Evolutionary conservation across 2,329 filamentous ascomycete genomes (phyloP).

Genomic region (Berkeleyomyces rouxiae): DNA sequence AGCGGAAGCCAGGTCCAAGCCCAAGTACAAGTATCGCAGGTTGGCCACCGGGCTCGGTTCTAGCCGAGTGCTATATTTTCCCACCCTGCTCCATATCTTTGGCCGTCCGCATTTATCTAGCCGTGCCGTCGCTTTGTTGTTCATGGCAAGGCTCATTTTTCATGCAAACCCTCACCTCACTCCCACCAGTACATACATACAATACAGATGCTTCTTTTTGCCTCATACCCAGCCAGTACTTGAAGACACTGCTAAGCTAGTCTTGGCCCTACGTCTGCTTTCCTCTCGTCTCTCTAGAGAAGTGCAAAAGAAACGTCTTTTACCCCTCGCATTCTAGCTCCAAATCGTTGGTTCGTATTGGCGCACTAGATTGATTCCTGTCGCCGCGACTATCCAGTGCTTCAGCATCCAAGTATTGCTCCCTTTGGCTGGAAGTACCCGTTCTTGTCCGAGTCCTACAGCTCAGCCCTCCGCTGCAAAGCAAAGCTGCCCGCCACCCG

Average conservation of each 20-base stretch:
- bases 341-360: neutral
- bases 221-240: neutral
- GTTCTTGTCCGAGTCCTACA: too few relatives aligned
- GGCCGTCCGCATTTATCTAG: neutral
- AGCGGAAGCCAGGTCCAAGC: too few relatives aligned
- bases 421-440: neutral
- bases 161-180: neutral
- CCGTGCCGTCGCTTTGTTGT: neutral
- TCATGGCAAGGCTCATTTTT: neutral
- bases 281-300: neutral
- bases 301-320: neutral
- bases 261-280: neutral
- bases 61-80: neutral
- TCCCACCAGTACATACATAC: too few relatives aligned
- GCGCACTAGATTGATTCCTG: neutral
- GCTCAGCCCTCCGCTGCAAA: too few relatives aligned
- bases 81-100: neutral
- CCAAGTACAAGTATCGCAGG: neutral
- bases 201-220: neutral
- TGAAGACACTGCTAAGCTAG: neutral
- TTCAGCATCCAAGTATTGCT: neutral
- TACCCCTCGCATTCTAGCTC: constrained; percentile 1
- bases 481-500: neutral
- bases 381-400: too few relatives aligned
- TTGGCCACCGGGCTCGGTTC: neutral